Evolutionary conservation across 2,329 filamentous ascomycete genomes (phyloP).

Genomic region (Ramichloridium luteum): DNA sequence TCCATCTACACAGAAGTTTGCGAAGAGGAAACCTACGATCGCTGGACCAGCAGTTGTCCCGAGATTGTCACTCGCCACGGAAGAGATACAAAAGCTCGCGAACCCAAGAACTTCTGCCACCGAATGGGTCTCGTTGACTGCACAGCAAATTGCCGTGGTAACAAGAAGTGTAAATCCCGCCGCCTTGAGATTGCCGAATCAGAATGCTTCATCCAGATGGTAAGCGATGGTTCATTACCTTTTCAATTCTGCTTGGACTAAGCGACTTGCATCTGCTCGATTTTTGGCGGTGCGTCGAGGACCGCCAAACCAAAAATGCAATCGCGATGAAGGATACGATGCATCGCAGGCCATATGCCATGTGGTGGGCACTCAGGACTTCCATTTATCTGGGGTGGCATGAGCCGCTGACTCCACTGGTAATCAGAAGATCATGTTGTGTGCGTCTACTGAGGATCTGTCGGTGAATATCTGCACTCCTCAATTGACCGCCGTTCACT

Average conservation of each 20-base stretch:
- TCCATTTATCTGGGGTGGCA: too few relatives aligned
- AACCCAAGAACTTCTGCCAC: neutral
- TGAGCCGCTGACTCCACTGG: too few relatives aligned
- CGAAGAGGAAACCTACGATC: neutral
- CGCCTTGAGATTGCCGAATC: neutral
- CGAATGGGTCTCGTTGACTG: neutral
- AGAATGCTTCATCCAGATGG: neutral
- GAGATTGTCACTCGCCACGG: neutral
- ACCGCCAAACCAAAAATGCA: neutral
- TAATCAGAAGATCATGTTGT: too few relatives aligned
- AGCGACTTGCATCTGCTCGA: neutral
- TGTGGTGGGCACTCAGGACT: too few relatives aligned
- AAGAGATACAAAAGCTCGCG: conserved; percentile 1
- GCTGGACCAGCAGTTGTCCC: neutral
- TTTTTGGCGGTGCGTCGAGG: neutral
- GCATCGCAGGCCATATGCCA: neutral
- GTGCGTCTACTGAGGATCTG: too few relatives aligned
- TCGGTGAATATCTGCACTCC: too few relatives aligned
- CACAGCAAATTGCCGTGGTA: neutral
- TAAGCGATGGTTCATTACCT: neutral
- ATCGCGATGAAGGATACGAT: neutral
- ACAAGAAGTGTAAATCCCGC: neutral
- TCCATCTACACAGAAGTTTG: neutral
- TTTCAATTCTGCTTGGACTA: neutral
- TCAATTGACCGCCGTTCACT: too few relatives aligned